Percentiles rank a stretch among this genome's conserved stretches.
These are phyloP conservation scores for Ascochyta fabae DNA, from an alignment of 2,329 filamentous ascomycete genomes.

Conservation along the genomic window DNA sequence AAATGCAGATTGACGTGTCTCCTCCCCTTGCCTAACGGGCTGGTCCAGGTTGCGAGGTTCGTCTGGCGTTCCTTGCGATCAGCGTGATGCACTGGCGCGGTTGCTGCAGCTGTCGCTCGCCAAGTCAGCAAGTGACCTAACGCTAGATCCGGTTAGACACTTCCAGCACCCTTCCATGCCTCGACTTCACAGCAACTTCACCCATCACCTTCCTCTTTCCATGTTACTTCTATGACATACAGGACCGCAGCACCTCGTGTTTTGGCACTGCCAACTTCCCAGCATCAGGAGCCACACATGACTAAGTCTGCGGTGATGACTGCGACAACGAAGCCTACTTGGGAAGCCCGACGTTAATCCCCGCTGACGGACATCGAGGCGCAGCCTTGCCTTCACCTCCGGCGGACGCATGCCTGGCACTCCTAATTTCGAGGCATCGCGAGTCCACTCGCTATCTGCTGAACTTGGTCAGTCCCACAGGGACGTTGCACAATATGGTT, in stretches of 20 bases:
- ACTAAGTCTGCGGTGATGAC: constrained; percentile 3
- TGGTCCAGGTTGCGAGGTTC: constrained; percentile 22
- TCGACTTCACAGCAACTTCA: neutral
- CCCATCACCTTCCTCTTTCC: neutral
- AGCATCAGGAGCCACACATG: neutral
- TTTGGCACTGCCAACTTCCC: neutral
- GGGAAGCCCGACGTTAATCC: constrained; percentile 6
- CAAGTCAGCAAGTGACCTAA: constrained; percentile 24
- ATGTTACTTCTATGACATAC: neutral
- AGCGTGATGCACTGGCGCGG: constrained; percentile 27
- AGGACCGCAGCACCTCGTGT: neutral
- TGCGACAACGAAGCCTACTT: neutral
- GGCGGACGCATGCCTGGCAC: neutral
- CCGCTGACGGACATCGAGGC: constrained; percentile 12
- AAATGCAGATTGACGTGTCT: constrained; percentile 8
- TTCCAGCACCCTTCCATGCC: neutral
- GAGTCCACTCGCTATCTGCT: neutral
- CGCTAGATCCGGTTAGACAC: neutral
- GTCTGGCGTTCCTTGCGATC: constrained; percentile 35
- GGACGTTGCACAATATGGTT: neutral
- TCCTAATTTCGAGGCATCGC: neutral
- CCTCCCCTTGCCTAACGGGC: constrained; percentile 14
- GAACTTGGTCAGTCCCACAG: neutral
- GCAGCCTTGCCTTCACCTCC: constrained; percentile 9
- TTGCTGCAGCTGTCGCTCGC: constrained; percentile 25